Percentiles rank a stretch among this genome's conserved stretches.
Conservation (phyloP, 2,329 filamentous ascomycete species). For the Knoxdaviesia proteae region DNA sequence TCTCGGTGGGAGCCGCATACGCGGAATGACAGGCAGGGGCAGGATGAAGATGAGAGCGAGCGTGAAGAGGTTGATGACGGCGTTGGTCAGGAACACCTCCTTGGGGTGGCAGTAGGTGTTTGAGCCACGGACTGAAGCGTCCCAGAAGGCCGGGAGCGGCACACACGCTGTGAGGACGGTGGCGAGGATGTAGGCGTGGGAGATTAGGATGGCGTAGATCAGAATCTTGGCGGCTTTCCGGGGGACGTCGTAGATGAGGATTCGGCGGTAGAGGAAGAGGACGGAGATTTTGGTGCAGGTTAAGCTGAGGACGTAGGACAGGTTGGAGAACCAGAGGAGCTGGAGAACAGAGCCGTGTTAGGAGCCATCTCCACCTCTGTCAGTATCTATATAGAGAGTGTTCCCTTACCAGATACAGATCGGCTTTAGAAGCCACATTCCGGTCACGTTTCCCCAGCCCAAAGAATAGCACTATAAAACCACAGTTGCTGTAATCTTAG, state of each 20-base stretch:
- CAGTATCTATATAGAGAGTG: too few relatives aligned
- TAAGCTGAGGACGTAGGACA: too few relatives aligned
- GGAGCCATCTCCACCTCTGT: too few relatives aligned
- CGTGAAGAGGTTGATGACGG: slow-evolving; percentile 10
- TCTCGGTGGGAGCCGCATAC: slow-evolving; percentile 7
- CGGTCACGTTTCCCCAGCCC: too few relatives aligned
- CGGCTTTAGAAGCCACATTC: too few relatives aligned
- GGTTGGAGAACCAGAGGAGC: too few relatives aligned
- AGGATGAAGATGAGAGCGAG: slow-evolving; percentile 9
- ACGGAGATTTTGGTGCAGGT: neutral
- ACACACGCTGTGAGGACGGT: slow-evolving; percentile 7
- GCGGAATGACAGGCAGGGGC: slow-evolving; percentile 9
- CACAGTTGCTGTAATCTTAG: too few relatives aligned
- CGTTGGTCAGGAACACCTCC: slow-evolving; percentile 10
- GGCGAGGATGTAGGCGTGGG: slow-evolving; percentile 5
- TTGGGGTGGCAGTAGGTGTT: slow-evolving; percentile 1
- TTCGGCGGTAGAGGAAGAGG: neutral
- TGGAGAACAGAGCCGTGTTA: too few relatives aligned
- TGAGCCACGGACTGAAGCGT: neutral
- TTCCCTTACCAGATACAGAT: too few relatives aligned
- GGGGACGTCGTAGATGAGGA: slow-evolving; percentile 1
- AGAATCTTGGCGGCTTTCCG: slow-evolving; percentile 4
- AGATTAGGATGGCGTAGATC: slow-evolving; percentile 4
- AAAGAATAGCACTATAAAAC: too few relatives aligned
- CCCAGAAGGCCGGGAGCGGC: slow-evolving; percentile 5